Percentiles rank a stretch among this genome's conserved stretches.
Conservation (phyloP, 495 filamentous ascomycete genomes). For the Hypoxylon subgilvum region DNA sequence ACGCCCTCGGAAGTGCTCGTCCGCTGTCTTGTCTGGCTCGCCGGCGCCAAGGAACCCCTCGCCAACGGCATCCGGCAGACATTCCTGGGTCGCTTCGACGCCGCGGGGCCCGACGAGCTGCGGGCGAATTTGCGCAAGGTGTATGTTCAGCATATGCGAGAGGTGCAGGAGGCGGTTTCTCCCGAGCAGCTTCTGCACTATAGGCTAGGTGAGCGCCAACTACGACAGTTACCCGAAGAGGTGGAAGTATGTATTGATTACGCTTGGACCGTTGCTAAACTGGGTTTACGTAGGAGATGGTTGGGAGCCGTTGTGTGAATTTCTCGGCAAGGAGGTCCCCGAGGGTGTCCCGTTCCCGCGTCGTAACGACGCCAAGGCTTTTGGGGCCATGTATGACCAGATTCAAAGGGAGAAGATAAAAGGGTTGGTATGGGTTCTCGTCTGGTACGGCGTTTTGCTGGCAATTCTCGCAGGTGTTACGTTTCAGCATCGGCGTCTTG, state of each 20-base stretch:
- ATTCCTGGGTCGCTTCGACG: slow-evolving; percentile 10
- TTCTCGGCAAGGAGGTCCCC: slow-evolving; percentile 42
- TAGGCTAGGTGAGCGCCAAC: slow-evolving; percentile 50
- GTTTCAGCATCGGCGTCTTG: background rate
- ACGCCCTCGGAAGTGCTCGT: background rate
- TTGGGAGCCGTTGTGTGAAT: slow-evolving; percentile 55
- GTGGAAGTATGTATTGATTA: slow-evolving; percentile 5
- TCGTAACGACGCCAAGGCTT: slow-evolving; percentile 13
- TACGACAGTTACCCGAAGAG: no score
- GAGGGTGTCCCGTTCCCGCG: slow-evolving; percentile 23
- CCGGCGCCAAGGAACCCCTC: background rate
- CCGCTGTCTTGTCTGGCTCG: slow-evolving; percentile 4
- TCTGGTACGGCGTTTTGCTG: background rate
- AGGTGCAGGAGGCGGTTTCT: slow-evolving; percentile 26
- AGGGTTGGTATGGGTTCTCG: background rate
- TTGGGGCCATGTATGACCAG: background rate
- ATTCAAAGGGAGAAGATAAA: background rate
- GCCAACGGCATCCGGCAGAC: slow-evolving; percentile 18
- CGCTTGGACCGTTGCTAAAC: slow-evolving; percentile 33
- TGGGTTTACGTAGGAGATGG: slow-evolving; percentile 47
- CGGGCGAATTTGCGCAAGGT: background rate
- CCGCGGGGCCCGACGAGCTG: slow-evolving; percentile 3
- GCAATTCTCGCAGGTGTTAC: background rate
- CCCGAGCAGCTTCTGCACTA: slow-evolving; percentile 48
- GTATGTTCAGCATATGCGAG: slow-evolving; percentile 17